Evolutionary conservation across 305 asterid species (phyloP), one percentile per base, ranked within the genome.

Genomic region (Fraxinus xanthoxyloides): DNA sequence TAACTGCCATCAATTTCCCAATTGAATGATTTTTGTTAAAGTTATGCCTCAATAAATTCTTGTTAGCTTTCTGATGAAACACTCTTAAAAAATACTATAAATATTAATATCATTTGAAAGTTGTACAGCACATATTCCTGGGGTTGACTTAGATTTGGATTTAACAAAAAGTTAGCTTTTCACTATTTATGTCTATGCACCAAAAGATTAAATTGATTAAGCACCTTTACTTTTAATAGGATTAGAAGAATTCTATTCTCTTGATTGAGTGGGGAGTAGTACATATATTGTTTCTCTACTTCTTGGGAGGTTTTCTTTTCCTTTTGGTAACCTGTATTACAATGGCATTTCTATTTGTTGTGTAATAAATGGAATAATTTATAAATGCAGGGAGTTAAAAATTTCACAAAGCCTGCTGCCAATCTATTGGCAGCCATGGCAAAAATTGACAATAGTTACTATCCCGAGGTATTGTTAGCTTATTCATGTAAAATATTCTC

Each of bases 381-480:
- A 32, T 86, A 34, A 73, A 28, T 89, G 83, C 93, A 94, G 98
- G 98, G 99, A 80, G 83, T 91, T 28, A 93, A 95, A 80, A 94
- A 92, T 83, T 95, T 95, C 89, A 88, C 98, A 3, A 84, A 86
- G 75, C 86, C 97, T 31, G 97, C 97, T 34, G 88, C 93, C 80
- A 87, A 91, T 86, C 91, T 94, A 77, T 84, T 95, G 94, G 85
- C 93, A 81, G 89, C 98, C 85, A 84, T 94, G 86, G 84, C 99
- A 80, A 95, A 91, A 89, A 90, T 95, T 82, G 99, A 94, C 83
- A 91, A 78, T 82, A 92, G 76, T 85, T 93, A 91, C 86, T 96
- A 93, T 81, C 98, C 98, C 9, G 98, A 94, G 99, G 98, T 94
- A 89, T 74, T 76, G 80, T 73, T 78, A 79, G 63, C 31, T 28